Evolutionary conservation across 768 basidiomycete species (phyloP).

Genomic region (Psilocybe cyanescens): DNA sequence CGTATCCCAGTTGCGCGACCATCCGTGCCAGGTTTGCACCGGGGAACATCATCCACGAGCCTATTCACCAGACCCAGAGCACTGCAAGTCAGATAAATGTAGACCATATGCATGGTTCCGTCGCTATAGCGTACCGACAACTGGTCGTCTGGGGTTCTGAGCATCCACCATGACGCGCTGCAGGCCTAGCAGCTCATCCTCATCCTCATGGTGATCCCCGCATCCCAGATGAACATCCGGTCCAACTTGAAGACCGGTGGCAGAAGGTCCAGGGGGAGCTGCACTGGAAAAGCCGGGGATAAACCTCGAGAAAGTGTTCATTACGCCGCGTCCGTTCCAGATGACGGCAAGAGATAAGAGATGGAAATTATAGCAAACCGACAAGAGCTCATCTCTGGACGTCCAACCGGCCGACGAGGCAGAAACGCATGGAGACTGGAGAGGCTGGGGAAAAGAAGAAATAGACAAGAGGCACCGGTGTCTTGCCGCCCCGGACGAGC

Average conservation of each 20-base stretch:
- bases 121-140: slow-evolving; percentile 18
- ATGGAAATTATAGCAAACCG: background rate
- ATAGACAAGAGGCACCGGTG: background rate
- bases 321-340: background rate
- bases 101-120: background rate
- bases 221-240: background rate
- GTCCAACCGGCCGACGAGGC: background rate
- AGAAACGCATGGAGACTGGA: background rate
- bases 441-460: background rate
- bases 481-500: background rate
- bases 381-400: background rate
- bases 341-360: background rate
- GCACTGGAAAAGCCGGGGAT: background rate
- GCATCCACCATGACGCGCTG: slow-evolving; percentile 23
- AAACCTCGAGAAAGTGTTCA: slow-evolving; percentile 14
- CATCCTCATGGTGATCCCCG: background rate
- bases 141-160: slow-evolving; percentile 18
- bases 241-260: background rate
- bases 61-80: slow-evolving; percentile 1
- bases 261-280: background rate
- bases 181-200: slow-evolving; percentile 16
- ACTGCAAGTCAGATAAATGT: background rate
- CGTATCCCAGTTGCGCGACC: slow-evolving; percentile 24
- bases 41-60: slow-evolving; percentile 27
- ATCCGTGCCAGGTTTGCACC: slow-evolving; percentile 21